Percentiles rank a stretch among this genome's conserved stretches.
Conservation (phyloP, 768 basidiomycete species). For the Russula griseocarnosa region DNA sequence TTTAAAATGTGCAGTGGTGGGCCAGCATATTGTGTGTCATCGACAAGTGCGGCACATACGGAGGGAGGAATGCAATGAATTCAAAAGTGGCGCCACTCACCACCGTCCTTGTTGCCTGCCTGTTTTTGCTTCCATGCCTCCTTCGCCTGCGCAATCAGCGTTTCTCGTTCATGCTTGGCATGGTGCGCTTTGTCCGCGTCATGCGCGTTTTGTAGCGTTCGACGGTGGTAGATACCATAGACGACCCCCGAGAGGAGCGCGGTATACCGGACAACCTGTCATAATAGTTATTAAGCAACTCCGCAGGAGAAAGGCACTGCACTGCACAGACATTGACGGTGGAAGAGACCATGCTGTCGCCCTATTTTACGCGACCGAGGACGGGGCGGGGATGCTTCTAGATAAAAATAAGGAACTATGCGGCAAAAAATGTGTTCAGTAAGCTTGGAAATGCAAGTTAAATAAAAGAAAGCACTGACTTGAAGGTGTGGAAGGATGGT, state of each 20-base stretch:
- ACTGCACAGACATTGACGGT: slow-evolving; percentile 25
- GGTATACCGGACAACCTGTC: slow-evolving; percentile 85
- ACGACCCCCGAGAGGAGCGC: slow-evolving; percentile 81
- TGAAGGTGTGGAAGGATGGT: slow-evolving; percentile 13
- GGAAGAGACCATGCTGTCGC: slow-evolving; percentile 24
- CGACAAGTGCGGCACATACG: not conserved
- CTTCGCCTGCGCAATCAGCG: slow-evolving; percentile 80
- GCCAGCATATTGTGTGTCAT: not conserved
- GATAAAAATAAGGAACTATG: not conserved
- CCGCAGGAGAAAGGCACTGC: not conserved
- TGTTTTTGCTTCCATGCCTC: slow-evolving; percentile 86
- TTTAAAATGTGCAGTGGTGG: not conserved
- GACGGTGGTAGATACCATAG: slow-evolving; percentile 91
- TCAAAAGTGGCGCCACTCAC: slow-evolving; percentile 43
- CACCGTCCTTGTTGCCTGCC: slow-evolving; percentile 47
- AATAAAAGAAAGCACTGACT: slow-evolving; percentile 15
- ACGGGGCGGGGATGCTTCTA: slow-evolving; percentile 14
- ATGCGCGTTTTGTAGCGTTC: slow-evolving; percentile 78
- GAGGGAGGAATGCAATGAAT: not conserved
- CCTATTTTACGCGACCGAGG: slow-evolving; percentile 24
- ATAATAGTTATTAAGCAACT: not conserved
- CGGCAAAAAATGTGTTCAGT: not conserved
- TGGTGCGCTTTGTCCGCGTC: slow-evolving; percentile 72
- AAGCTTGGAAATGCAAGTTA: not conserved
- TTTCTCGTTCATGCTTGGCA: slow-evolving; percentile 68